Evolutionary conservation across 306 rosid species (phyloP), one percentile per base, ranked within the genome.

Genomic region (Vigna nakashimae): DNA sequence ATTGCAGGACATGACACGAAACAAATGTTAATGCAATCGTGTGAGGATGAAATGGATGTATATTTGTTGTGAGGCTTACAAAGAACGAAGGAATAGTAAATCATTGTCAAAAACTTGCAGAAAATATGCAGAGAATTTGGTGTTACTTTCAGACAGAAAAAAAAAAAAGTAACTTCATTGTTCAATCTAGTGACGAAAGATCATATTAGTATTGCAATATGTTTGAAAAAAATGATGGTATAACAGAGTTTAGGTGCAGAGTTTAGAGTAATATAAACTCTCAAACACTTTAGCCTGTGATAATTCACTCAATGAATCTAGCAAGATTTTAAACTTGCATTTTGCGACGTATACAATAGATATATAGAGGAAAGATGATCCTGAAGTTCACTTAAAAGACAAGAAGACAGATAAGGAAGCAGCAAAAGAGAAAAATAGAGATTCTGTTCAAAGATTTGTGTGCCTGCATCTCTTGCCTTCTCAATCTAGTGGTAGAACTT

Each of bases 381-480:
- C 55, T 36, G 16, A 17, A 56, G 10, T 66, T 60, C 2, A 28
- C 26, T 92, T 53, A 96, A 81, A 96, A 96, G 53, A 96, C 90
- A 1, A 92, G 9, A 64, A 96, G 96, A 81, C 98, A 96, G 24
- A 96, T 76, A 75, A 96, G 83, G 55, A 90, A 77, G 79, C 97
- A 96, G 74, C 97, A 96, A 49, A 96, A 83, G 14, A 96, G 89
- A 84, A 96, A 96, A 55, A 91, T 60, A 10, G 97, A 91, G 77
- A 96, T 81, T 84, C 99, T 92, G 76, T 87, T 91, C 62, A 96
- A 80, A 6, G 89, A 96, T 75, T 91, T 96, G 36, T 90, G 88
- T 58, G 89, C 91, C 88, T 91, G 91, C 86, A 92, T 85, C 84
- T 92, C 96, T 30, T 81, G 97, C 84, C 97, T 92, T 82, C 98